Percentiles rank a stretch among this genome's conserved stretches.
These are phyloP conservation scores for Yamadazyma insecticola DNA, from an alignment of 805 yeast genomes.

Conservation along the genomic window DNA sequence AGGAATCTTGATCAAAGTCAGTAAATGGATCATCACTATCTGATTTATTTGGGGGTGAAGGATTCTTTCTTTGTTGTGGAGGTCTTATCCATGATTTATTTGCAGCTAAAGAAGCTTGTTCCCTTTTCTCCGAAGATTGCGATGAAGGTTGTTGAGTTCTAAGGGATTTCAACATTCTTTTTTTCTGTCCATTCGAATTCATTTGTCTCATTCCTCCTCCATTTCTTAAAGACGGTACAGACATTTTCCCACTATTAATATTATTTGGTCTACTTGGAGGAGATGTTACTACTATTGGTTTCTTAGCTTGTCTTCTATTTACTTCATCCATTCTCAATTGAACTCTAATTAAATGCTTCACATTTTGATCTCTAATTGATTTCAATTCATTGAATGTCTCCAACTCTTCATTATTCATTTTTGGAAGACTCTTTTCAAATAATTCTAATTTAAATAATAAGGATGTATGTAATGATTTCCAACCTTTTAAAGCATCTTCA, in stretches of 20 bases:
- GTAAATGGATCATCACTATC: conserved; percentile 23
- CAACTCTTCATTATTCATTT: conserved; percentile 21
- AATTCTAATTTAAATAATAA: conserved; percentile 52
- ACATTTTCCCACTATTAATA: conserved; percentile 11
- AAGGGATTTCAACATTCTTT: conserved; percentile 27
- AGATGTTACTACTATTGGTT: conserved; percentile 1
- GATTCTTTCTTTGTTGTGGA: conserved; percentile 1
- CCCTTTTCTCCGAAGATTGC: conserved; percentile 6
- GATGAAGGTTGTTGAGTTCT: conserved; percentile 15
- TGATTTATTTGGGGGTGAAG: not conserved
- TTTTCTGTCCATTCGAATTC: conserved; percentile 5
- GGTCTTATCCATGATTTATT: conserved; percentile 25
- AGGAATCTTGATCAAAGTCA: conserved; percentile 39
- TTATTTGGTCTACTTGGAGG: too few relatives aligned
- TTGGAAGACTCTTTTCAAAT: conserved; percentile 40
- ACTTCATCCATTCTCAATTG: conserved; percentile 37
- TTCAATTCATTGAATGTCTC: conserved; percentile 26
- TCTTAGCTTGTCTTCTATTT: conserved; percentile 17
- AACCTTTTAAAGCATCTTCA: conserved; percentile 60
- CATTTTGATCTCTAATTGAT: conserved; percentile 38
- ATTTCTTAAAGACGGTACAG: conserved; percentile 25
- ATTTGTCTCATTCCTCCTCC: conserved; percentile 9
- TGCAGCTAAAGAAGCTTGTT: conserved; percentile 28
- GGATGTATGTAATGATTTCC: conserved; percentile 68
- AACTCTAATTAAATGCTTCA: conserved; percentile 36